A percentile compares a stretch with the other conserved stretches of the same genome.
Conservation (phyloP, 2,329 filamentous ascomycete genomes). For the Blastomyces parvus region DNA sequence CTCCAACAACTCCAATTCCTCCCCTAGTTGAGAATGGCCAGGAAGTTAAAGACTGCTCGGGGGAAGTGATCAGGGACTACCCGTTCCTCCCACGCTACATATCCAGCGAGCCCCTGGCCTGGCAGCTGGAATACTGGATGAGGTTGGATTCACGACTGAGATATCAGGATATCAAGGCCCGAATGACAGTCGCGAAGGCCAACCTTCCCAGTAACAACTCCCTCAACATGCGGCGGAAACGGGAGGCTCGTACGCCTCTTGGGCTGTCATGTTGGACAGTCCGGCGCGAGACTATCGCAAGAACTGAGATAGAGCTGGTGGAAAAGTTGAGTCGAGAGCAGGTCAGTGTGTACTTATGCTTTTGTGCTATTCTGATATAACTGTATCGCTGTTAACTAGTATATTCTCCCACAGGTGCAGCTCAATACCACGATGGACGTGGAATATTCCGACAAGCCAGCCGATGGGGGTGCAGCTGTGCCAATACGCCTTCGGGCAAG, state of each 20-base stretch:
- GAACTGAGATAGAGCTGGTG: slow-evolving; percentile 22
- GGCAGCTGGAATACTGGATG: slow-evolving; percentile 27
- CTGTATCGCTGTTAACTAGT: neutral
- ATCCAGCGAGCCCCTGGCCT: slow-evolving; percentile 19
- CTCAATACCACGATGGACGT: slow-evolving; percentile 23
- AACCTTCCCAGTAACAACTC: slow-evolving; percentile 20
- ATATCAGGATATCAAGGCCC: slow-evolving; percentile 23
- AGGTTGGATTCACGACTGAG: slow-evolving; percentile 22
- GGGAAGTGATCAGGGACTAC: slow-evolving; percentile 19
- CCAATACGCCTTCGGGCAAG: slow-evolving; percentile 17
- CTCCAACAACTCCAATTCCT: slow-evolving; percentile 6
- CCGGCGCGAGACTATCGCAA: slow-evolving; percentile 15
- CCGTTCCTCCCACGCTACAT: slow-evolving; percentile 24
- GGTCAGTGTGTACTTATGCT: slow-evolving; percentile 11
- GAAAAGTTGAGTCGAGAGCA: slow-evolving; percentile 20
- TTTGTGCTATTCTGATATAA: neutral
- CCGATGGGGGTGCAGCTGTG: neutral
- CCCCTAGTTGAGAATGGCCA: slow-evolving; percentile 16
- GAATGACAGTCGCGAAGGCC: slow-evolving; percentile 19
- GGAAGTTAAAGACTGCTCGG: slow-evolving; percentile 12
- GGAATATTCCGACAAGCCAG: slow-evolving; percentile 10
- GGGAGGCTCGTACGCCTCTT: slow-evolving; percentile 21
- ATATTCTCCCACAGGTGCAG: neutral
- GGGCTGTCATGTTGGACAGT: slow-evolving; percentile 23
- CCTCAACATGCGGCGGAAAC: slow-evolving; percentile 23